Evolutionary conservation across 2,329 filamentous ascomycete genomes (phyloP).

Genomic region (Diaporthe capsici): DNA sequence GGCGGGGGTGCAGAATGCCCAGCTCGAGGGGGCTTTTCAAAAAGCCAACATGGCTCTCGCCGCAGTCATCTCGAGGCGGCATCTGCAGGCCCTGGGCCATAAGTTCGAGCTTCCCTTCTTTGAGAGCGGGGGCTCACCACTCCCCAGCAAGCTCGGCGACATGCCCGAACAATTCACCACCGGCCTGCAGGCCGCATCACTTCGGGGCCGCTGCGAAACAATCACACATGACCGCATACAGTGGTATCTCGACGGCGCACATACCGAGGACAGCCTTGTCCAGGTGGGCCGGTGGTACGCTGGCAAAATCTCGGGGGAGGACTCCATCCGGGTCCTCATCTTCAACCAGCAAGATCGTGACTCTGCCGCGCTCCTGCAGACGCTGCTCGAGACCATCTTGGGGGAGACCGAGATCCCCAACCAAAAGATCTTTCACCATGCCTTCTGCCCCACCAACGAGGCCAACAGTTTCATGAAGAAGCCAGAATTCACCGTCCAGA

Average conservation of each 20-base stretch:
- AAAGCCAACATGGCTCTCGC: constrained; percentile 72
- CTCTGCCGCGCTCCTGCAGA: constrained; percentile 74
- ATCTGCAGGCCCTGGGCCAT: constrained; percentile 52
- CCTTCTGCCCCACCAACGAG: constrained; percentile 40
- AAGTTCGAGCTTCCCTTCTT: constrained; percentile 59
- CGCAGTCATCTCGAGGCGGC: constrained; percentile 55
- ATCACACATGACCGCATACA: constrained; percentile 63
- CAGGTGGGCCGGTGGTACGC: constrained; percentile 85
- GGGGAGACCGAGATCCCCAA: constrained; percentile 53
- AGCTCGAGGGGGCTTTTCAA: constrained; percentile 67
- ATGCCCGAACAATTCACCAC: constrained; percentile 69
- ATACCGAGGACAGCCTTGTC: constrained; percentile 86
- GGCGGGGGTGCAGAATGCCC: constrained; percentile 55
- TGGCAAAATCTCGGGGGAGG: constrained; percentile 55
- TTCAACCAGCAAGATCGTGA: constrained; percentile 96
- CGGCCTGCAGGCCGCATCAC: constrained; percentile 76
- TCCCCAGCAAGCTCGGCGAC: constrained; percentile 45
- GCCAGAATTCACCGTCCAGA: constrained; percentile 38
- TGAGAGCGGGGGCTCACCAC: constrained; percentile 53
- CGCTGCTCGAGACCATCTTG: constrained; percentile 71
- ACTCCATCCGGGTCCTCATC: constrained; percentile 69
- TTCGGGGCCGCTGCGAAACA: constrained; percentile 84
- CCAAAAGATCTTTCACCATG: constrained; percentile 43
- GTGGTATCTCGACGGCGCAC: constrained; percentile 91
- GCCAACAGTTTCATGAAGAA: constrained; percentile 25